These are phyloP conservation scores for Cystoisospora suis DNA, from an alignment of 169 alveolate genomes.

Conservation along the genomic window DNA sequence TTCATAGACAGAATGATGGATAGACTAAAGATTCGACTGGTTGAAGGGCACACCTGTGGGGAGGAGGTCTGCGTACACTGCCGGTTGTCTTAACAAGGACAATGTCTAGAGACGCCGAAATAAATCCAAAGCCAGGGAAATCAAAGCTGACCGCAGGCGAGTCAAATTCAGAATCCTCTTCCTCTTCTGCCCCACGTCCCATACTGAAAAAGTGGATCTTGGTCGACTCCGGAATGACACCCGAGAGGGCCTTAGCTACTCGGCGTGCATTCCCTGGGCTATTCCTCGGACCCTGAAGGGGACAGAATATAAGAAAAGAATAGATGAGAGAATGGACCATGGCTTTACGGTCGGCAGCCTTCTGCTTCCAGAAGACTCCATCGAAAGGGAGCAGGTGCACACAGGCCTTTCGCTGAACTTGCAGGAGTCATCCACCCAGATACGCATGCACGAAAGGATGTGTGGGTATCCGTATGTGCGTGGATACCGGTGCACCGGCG, in stretches of 20 bases:
- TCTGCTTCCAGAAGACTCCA: too few species aligned
- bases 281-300: conserved; percentile 18
- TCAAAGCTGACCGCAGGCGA: background rate
- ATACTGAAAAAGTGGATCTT: conserved; percentile 4
- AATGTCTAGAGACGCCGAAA: background rate
- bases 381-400: too few species aligned
- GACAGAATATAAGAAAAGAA: background rate
- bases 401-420: too few species aligned
- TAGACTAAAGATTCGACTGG: too few species aligned
- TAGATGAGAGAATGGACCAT: background rate
- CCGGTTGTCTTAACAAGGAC: background rate
- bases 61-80: conserved; percentile 4
- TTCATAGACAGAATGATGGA: too few species aligned
- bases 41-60: conserved; percentile 4
- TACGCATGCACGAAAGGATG: too few species aligned
- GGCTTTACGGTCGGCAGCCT: too few species aligned
- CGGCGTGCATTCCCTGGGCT: conserved; percentile 32
- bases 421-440: too few species aligned
- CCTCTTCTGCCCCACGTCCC: conserved; percentile 4
- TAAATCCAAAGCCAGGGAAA: background rate
- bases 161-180: background rate
- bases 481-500: too few species aligned
- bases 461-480: too few species aligned
- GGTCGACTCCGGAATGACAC: conserved; percentile 29
- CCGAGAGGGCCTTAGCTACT: conserved; percentile 35